Percentiles rank a stretch among this genome's conserved stretches.
Conservation (phyloP, 108 stramenopile genomes). For the Schizochytrium sp. region DNA sequence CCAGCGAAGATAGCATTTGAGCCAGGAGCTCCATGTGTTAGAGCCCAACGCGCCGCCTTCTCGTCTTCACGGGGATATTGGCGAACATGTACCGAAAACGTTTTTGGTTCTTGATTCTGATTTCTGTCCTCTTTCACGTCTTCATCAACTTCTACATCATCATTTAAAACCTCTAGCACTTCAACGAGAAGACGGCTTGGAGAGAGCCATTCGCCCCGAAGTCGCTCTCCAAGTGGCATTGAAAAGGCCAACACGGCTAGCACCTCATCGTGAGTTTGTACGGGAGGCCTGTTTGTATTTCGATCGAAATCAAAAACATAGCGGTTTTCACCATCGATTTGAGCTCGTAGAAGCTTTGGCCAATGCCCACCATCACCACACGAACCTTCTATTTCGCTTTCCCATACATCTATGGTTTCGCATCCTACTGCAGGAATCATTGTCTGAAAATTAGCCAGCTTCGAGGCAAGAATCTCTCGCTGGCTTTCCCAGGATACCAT, state of each 20-base stretch:
- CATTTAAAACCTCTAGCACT: neutral
- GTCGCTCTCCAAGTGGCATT: neutral
- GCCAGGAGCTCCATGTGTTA: neutral
- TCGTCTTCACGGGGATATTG: neutral
- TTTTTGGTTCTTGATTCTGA: neutral
- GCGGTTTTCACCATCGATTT: neutral
- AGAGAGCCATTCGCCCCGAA: neutral
- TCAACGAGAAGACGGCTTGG: neutral
- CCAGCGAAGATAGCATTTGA: neutral
- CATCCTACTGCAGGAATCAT: neutral
- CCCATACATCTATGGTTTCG: slow-evolving; percentile 1
- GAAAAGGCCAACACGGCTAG: neutral
- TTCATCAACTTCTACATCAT: neutral
- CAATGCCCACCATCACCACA: neutral
- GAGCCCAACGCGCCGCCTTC: neutral
- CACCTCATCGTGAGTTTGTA: neutral
- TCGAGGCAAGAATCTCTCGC: neutral
- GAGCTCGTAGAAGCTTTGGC: neutral
- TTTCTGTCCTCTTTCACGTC: neutral
- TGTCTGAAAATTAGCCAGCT: neutral
- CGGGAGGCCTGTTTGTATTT: neutral
- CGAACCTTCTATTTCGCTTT: neutral
- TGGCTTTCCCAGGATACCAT: neutral
- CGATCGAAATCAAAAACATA: slow-evolving; percentile 8
- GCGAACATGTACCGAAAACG: neutral